phyloP scores from a whole-genome alignment of 257 asterid genomes.

The Solanum chaucha region DNA sequence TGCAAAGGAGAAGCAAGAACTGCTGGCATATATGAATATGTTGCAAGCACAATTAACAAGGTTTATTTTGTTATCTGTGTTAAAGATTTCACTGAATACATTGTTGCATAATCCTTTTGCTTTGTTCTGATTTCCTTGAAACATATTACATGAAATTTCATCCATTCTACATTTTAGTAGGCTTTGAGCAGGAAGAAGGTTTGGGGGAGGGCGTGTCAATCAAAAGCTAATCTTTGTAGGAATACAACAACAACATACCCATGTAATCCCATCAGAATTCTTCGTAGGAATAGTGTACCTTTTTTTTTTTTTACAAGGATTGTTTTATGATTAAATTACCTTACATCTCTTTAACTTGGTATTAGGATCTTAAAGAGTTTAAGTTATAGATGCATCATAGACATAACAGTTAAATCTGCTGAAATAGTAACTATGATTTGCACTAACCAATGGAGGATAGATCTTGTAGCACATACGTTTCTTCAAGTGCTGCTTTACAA shows the following conservation, averaged over 20 bases:
- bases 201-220: neutral
- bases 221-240: neutral
- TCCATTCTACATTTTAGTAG: neutral
- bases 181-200: neutral
- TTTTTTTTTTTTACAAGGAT: neutral
- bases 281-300: neutral
- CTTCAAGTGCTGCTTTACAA: neutral
- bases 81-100: neutral
- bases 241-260: neutral
- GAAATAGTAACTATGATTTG: neutral
- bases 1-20: conserved; percentile 71
- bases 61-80: conserved; percentile 11
- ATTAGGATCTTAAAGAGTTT: neutral
- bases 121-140: neutral
- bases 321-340: neutral
- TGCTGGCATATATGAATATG: conserved; percentile 50
- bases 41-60: conserved; percentile 81
- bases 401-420: neutral
- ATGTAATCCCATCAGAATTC: neutral
- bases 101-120: neutral
- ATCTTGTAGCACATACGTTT: neutral
- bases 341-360: neutral
- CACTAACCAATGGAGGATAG: neutral
- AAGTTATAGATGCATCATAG: neutral
- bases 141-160: neutral